These are phyloP conservation scores for Penicillium verrucosum DNA, from an alignment of 2,329 filamentous ascomycete genomes.

Conservation along the genomic window DNA sequence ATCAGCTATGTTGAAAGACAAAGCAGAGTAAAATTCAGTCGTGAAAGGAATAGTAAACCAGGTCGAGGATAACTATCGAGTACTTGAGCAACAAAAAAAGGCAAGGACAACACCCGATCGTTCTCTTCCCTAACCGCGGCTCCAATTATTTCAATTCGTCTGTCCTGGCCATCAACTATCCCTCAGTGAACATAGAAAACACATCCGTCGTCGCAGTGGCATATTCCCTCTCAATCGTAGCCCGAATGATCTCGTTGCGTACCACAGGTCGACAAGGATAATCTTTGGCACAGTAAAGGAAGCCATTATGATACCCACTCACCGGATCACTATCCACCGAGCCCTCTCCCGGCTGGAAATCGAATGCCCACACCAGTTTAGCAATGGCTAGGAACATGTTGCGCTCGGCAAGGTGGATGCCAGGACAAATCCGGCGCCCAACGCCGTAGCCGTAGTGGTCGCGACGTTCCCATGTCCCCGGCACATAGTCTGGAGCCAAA, in stretches of 20 bases:
- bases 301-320: background rate
- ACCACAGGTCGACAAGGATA: background rate
- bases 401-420: constrained; percentile 1
- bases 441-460: constrained; percentile 1
- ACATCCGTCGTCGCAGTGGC: background rate
- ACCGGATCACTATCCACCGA: background rate
- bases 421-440: background rate
- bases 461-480: background rate
- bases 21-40: too few species aligned
- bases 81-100: background rate
- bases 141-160: background rate
- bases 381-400: background rate
- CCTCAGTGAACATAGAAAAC: background rate
- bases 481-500: background rate
- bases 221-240: background rate
- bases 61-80: background rate
- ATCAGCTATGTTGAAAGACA: too few species aligned
- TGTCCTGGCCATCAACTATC: background rate
- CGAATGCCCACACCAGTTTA: background rate
- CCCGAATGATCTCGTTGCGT: background rate
- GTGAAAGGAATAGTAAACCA: too few species aligned
- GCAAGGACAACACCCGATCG: too few species aligned
- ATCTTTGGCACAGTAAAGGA: background rate
- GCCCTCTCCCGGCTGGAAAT: background rate
- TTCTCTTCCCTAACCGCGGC: background rate